These are phyloP conservation scores for Lagenaria siceraria DNA, from an alignment of 306 rosid genomes.

Conservation along the genomic window DNA sequence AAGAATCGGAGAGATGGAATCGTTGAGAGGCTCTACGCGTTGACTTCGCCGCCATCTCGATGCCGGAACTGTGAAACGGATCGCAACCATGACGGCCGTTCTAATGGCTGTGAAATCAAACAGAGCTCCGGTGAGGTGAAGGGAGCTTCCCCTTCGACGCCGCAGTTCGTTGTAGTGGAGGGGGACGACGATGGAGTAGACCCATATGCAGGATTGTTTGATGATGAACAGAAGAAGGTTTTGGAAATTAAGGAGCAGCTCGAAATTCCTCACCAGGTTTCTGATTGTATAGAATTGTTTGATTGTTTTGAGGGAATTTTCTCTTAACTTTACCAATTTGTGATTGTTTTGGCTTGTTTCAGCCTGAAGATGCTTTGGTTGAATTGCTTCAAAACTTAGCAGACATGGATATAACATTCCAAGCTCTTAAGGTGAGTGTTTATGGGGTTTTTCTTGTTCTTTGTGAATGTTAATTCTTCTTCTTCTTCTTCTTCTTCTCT, in stretches of 20 bases:
- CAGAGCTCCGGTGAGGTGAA: background rate
- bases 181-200: conserved; percentile 42
- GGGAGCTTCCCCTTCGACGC: conserved; percentile 44
- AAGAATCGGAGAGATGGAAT: conserved; percentile 68
- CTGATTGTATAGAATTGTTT: background rate
- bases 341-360: background rate
- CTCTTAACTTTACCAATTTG: background rate
- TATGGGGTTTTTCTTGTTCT: background rate
- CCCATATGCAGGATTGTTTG: conserved; percentile 65
- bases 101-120: conserved; percentile 15
- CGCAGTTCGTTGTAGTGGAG: conserved; percentile 44
- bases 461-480: background rate
- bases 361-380: conserved; percentile 68
- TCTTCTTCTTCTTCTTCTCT: background rate
- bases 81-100: background rate
- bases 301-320: background rate
- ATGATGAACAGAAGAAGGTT: conserved; percentile 76
- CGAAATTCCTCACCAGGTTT: conserved; percentile 69
- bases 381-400: conserved; percentile 78
- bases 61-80: conserved; percentile 38
- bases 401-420: conserved; percentile 94
- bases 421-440: conserved; percentile 58
- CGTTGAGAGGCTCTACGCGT: conserved; percentile 56
- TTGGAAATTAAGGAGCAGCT: conserved; percentile 74
- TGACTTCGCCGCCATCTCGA: conserved; percentile 18